Conservation (phyloP, 345 rosid genomes). For the Eucalyptus urophylla region DNA sequence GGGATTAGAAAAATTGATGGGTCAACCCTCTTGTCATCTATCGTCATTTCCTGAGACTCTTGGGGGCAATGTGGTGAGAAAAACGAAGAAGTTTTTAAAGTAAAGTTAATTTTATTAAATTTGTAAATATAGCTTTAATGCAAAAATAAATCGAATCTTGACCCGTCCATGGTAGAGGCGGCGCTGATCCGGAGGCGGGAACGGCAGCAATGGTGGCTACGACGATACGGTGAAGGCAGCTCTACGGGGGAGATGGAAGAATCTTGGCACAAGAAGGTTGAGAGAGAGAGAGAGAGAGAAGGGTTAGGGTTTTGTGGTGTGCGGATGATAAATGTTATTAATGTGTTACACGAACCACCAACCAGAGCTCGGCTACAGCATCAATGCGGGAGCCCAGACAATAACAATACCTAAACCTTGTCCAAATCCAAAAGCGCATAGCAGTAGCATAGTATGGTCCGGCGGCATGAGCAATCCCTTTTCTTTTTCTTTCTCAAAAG, state of each 20-base stretch:
- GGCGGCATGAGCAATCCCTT: not conserved
- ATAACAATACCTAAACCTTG: not conserved
- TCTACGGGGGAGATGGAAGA: not conserved
- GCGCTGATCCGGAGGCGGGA: not conserved
- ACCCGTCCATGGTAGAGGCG: not conserved
- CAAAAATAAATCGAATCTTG: not conserved
- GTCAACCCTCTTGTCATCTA: not conserved
- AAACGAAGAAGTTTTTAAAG: not conserved
- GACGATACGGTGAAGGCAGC: not conserved
- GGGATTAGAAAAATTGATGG: not conserved
- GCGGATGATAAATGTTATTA: not conserved
- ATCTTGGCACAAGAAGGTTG: not conserved
- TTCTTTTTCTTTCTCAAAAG: not conserved
- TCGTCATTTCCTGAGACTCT: not conserved
- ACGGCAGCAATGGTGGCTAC: not conserved
- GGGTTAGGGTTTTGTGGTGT: not conserved
- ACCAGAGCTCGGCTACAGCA: not conserved
- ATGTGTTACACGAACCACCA: not conserved
- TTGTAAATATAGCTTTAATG: not conserved
- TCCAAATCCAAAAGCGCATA: not conserved
- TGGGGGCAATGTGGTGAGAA: not conserved
- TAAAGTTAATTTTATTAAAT: not conserved
- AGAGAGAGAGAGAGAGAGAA: not conserved
- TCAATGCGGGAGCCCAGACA: not conserved
- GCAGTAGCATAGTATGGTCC: not conserved